Conservation (phyloP, 208 protist genomes). For the Acanthamoeba triangularis region DNA sequence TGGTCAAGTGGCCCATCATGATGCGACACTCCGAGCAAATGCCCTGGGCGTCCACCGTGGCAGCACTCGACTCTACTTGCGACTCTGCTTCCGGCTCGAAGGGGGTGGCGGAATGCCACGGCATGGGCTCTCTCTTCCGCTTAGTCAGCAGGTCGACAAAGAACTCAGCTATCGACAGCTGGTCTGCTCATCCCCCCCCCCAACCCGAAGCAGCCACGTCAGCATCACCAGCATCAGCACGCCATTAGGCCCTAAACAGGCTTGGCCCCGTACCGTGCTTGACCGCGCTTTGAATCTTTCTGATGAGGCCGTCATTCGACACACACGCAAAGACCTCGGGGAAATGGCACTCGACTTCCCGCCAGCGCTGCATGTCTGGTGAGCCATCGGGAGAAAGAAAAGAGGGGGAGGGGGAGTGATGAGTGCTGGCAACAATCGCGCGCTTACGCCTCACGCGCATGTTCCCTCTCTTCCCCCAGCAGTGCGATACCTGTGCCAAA, state of each 20-base stretch:
- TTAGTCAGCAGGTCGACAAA: not conserved
- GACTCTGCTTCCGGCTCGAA: too few species aligned
- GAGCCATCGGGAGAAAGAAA: not conserved
- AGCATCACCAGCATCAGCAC: not conserved
- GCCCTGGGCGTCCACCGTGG: not conserved
- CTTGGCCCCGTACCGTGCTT: not conserved
- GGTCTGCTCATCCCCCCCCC: not conserved
- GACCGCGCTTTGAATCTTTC: not conserved
- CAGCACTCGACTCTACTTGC: not conserved
- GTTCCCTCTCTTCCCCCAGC: too few species aligned
- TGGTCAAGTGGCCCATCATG: slow-evolving; percentile 28
- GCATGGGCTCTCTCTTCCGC: not conserved
- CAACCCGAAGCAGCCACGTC: too few species aligned
- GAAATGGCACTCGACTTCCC: not conserved
- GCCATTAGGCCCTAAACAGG: too few species aligned
- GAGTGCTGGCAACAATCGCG: not conserved
- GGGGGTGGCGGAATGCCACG: not conserved
- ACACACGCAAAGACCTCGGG: not conserved
- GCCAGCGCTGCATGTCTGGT: not conserved
- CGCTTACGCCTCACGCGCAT: too few species aligned
- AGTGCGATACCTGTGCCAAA: too few species aligned
- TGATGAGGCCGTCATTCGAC: not conserved
- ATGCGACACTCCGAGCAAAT: not conserved
- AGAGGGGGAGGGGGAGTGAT: not conserved
- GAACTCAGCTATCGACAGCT: not conserved